These are phyloP conservation scores for Cicer bijugum DNA, from an alignment of 306 rosid genomes.

Conservation along the genomic window DNA sequence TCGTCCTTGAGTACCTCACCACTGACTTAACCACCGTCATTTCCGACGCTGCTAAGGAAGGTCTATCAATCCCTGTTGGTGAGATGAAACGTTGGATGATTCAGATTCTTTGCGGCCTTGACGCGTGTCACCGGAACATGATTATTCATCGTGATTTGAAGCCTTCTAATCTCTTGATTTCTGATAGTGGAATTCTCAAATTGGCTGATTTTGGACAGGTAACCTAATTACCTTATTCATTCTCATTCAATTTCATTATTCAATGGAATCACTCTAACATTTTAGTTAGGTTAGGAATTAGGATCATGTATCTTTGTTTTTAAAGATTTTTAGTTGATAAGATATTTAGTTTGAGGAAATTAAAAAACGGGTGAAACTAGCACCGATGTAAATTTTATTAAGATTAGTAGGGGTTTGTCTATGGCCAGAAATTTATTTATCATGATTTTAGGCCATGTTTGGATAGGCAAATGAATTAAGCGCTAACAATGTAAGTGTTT, in stretches of 20 bases:
- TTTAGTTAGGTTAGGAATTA: not conserved
- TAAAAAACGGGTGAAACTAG: not conserved
- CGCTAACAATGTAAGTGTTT: no score
- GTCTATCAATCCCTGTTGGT: constrained; percentile 47
- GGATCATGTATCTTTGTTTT: not conserved
- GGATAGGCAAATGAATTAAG: no score
- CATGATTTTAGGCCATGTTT: not conserved
- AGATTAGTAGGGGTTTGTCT: not conserved
- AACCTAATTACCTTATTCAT: not conserved
- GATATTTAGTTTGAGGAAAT: constrained; percentile 9
- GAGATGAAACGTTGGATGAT: constrained; percentile 89
- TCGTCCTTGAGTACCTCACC: constrained; percentile 75
- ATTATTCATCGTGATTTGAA: constrained; percentile 93
- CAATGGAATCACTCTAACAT: not conserved
- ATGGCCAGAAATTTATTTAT: not conserved
- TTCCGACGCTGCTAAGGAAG: constrained; percentile 52
- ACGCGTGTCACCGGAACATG: constrained; percentile 77
- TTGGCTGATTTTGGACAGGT: constrained; percentile 94
- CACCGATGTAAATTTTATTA: not conserved
- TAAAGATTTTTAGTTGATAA: not conserved
- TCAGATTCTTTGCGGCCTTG: constrained; percentile 83
- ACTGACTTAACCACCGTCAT: constrained; percentile 76
- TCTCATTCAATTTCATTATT: not conserved
- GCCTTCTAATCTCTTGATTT: constrained; percentile 80
- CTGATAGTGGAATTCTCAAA: constrained; percentile 82